Conservation (phyloP, 1,284 basidiomycete genomes). For the Cystobasidium sp. region DNA sequence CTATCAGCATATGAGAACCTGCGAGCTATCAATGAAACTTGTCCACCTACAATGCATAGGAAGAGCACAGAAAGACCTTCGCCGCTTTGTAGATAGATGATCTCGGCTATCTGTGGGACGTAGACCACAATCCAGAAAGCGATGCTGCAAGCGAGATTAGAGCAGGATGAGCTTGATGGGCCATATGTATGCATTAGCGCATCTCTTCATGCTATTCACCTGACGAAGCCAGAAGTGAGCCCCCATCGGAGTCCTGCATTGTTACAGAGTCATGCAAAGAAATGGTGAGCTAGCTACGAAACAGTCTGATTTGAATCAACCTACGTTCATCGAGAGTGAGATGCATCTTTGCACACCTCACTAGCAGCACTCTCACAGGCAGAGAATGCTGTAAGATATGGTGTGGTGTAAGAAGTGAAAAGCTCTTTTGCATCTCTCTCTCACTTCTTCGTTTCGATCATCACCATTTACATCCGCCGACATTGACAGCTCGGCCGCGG, state of each 20-base stretch:
- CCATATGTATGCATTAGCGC: neutral
- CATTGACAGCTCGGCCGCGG: too few relatives aligned
- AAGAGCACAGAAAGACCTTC: constrained; percentile 52
- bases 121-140: constrained; percentile 51
- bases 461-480: too few relatives aligned
- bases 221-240: constrained; percentile 37
- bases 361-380: neutral
- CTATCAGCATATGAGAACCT: neutral
- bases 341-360: neutral
- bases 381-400: too few relatives aligned
- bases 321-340: constrained; percentile 27
- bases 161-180: constrained; percentile 1
- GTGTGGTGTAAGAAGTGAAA: too few relatives aligned
- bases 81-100: constrained; percentile 50
- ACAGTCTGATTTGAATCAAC: neutral
- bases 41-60: constrained; percentile 49
- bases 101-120: constrained; percentile 51
- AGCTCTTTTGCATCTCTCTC: too few relatives aligned
- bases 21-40: neutral
- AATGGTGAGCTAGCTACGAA: neutral
- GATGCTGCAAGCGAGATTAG: constrained; percentile 38
- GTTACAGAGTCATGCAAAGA: neutral
- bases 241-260: constrained; percentile 34
- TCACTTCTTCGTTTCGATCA: too few relatives aligned
- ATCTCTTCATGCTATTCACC: neutral